Percentiles rank a stretch among this genome's conserved stretches.
Evolutionary conservation across 441 rosid species (phyloP).

Genomic region (Pelargonium fulgidum): DNA sequence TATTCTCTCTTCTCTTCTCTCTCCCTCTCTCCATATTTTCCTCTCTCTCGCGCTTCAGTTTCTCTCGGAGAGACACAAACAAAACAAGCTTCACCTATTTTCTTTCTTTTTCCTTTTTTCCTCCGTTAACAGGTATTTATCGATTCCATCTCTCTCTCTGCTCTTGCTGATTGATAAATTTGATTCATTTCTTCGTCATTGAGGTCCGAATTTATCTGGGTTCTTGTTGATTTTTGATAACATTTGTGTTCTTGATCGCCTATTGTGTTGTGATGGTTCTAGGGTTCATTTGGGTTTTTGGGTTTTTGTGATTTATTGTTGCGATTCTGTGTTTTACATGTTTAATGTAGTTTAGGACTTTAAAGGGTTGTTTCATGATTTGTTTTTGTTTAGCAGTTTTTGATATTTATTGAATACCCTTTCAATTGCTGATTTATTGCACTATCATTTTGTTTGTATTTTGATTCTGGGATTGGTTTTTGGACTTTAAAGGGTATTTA

Average conservation of each 20-base stretch:
- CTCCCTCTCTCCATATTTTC: slow-evolving; percentile 6
- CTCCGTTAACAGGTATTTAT: background rate
- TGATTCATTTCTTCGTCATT: background rate
- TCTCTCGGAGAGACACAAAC: slow-evolving; percentile 8
- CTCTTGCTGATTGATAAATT: background rate
- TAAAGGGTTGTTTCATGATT: background rate
- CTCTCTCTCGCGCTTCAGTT: slow-evolving; percentile 6
- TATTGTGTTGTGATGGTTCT: background rate
- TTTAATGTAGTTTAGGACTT: background rate
- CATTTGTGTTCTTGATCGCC: background rate
- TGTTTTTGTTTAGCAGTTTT: background rate
- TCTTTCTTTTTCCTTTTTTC: background rate
- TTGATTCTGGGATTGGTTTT: background rate
- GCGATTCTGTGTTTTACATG: background rate
- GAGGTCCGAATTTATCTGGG: background rate
- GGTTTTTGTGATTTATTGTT: background rate
- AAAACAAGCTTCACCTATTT: background rate
- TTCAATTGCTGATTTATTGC: background rate
- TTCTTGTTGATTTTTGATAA: background rate
- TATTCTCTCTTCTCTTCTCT: background rate
- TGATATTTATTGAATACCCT: background rate
- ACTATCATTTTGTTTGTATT: too few species aligned
- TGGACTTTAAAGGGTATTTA: too few species aligned
- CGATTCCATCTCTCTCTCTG: background rate
- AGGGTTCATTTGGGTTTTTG: background rate